These are phyloP conservation scores for Bothriochloa decipiens DNA, from an alignment of 176 grass and related monocot genomes.

Conservation along the genomic window DNA sequence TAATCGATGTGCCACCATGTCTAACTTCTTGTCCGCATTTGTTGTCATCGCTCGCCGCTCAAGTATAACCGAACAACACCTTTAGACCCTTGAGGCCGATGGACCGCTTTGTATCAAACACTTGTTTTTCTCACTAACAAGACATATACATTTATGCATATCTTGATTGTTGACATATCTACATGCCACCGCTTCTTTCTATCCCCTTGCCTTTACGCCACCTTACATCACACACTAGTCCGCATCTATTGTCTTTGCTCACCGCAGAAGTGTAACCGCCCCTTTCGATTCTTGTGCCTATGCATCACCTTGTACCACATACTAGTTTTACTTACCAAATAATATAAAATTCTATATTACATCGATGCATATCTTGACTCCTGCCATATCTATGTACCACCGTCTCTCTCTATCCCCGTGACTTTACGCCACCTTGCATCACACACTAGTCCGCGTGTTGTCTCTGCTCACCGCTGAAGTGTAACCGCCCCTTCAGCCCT, in stretches of 20 bases:
- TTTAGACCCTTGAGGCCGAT: not conserved
- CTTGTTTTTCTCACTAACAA: not conserved
- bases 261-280: not conserved
- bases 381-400: not conserved
- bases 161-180: not conserved
- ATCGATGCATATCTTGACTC: not conserved
- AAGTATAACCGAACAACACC: not conserved
- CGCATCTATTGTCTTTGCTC: not conserved
- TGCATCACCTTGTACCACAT: not conserved
- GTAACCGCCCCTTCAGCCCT: too few species aligned
- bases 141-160: not conserved
- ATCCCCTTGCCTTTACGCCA: not conserved
- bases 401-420: not conserved
- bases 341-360: not conserved
- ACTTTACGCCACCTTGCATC: not conserved
- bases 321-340: not conserved
- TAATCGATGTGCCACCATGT: too few species aligned
- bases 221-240: not conserved
- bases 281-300: not conserved
- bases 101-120: not conserved
- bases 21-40: too few species aligned
- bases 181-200: not conserved
- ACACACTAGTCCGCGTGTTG: not conserved
- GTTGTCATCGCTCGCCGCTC: not conserved
- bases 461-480: too few species aligned